Evolutionary conservation across 2,329 filamentous ascomycete species (phyloP).

Genomic region (Sordariomycetes sp.): DNA sequence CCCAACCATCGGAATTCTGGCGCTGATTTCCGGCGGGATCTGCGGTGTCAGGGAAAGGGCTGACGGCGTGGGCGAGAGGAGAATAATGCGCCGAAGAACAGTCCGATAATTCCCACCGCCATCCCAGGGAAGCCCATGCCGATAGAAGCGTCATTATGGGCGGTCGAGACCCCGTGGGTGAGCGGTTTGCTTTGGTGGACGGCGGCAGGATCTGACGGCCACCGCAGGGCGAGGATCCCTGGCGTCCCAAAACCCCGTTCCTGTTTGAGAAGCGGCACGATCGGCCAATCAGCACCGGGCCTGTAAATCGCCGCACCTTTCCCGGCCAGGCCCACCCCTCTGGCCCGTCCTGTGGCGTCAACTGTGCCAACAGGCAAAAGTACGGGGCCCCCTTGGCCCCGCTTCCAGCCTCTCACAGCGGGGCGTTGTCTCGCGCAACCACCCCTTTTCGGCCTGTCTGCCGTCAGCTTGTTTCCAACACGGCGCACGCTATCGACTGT

Average conservation of each 20-base stretch:
- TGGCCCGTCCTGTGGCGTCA: conserved; percentile 1
- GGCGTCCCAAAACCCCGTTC: background rate
- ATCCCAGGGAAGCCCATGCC: background rate
- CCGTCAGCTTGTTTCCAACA: background rate
- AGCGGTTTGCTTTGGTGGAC: background rate
- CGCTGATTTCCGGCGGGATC: background rate
- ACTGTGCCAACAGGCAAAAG: conserved; percentile 1
- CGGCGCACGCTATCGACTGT: background rate
- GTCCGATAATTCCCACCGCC: too few species aligned
- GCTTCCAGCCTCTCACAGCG: background rate
- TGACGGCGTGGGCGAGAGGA: background rate
- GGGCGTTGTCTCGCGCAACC: conserved; percentile 3
- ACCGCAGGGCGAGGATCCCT: background rate
- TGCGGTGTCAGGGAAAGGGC: background rate
- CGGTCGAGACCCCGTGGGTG: background rate
- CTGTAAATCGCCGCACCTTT: background rate
- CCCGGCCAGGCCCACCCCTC: background rate
- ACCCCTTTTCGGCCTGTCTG: background rate
- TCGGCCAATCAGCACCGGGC: background rate
- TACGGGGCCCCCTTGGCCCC: background rate
- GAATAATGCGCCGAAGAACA: background rate
- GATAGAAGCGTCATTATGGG: background rate
- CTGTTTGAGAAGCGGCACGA: conserved; percentile 1
- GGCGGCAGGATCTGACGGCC: background rate
- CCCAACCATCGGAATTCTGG: background rate